A percentile compares a stretch with the other conserved stretches of the same genome.
Evolutionary conservation across 257 asterid genomes (phyloP).

Genomic region (Solanum piurae): DNA sequence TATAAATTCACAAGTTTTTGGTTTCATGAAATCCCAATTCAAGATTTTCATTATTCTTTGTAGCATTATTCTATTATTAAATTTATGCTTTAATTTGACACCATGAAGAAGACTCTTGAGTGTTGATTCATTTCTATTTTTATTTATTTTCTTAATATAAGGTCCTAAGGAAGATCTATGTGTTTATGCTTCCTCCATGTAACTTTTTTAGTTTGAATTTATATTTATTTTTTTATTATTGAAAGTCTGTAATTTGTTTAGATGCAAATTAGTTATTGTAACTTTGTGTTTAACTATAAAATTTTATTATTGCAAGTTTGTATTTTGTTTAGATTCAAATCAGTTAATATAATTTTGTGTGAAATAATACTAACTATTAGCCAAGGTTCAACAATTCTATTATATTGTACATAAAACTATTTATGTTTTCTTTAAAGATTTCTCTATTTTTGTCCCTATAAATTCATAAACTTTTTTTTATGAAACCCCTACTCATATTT

Average conservation of each 20-base stretch:
- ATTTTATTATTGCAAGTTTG: not conserved
- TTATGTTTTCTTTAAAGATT: not conserved
- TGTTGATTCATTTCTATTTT: not conserved
- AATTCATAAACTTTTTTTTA: too few species aligned
- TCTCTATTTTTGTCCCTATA: not conserved
- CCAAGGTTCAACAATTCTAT: not conserved
- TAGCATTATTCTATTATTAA: not conserved
- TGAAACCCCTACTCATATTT: not conserved
- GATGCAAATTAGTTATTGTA: not conserved
- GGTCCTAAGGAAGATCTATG: not conserved
- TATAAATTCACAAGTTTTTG: too few species aligned
- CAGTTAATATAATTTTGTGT: not conserved
- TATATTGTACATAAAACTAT: too few species aligned
- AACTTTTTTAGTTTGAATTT: not conserved
- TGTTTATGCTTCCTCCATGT: not conserved
- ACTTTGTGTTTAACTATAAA: too few species aligned
- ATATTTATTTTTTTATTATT: too few species aligned
- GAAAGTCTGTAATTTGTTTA: too few species aligned
- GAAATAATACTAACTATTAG: too few species aligned
- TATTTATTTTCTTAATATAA: not conserved
- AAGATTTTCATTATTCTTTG: not conserved
- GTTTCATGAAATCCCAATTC: not conserved
- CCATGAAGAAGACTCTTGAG: not conserved
- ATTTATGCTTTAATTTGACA: not conserved
- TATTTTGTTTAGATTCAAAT: not conserved